Percentiles rank a stretch among this genome's conserved stretches.
Evolutionary conservation across 192 early-diverging fungal species (phyloP).

Genomic region (Backusella australiensis): DNA sequence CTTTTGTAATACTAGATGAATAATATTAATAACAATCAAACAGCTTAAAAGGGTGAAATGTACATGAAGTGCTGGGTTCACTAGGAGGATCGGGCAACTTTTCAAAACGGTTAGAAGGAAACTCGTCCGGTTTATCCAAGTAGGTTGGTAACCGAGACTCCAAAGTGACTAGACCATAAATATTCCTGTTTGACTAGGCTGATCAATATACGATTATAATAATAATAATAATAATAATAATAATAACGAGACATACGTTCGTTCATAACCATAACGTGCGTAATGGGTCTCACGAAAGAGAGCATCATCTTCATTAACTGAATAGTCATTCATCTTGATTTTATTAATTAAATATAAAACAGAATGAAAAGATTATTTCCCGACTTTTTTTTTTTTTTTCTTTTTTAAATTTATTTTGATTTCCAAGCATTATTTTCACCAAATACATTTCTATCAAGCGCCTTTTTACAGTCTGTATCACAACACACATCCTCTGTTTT

Average conservation of each 20-base stretch:
- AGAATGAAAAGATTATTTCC: neutral
- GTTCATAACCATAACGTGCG: constrained; percentile 32
- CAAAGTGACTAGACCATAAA: constrained; percentile 28
- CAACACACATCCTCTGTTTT: neutral
- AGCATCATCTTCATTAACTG: constrained; percentile 19
- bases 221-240: neutral
- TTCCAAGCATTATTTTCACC: neutral
- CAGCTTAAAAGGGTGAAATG: neutral
- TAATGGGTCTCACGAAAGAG: constrained; percentile 34
- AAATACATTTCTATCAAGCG: neutral
- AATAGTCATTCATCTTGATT: neutral
- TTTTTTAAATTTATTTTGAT: neutral
- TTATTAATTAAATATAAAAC: neutral
- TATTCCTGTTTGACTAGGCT: constrained; percentile 24
- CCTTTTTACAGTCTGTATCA: neutral
- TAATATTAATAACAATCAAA: neutral
- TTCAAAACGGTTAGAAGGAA: constrained; percentile 32
- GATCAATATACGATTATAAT: neutral
- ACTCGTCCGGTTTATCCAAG: constrained; percentile 28
- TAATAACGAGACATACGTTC: constrained; percentile 24
- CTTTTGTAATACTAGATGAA: neutral
- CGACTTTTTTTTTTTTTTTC: neutral
- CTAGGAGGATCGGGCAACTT: constrained; percentile 17
- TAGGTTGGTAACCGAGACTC: constrained; percentile 30
- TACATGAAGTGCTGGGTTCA: neutral